Conservation (phyloP, 2,329 filamentous ascomycete species). For the Byssoonygena ceratinophila region DNA sequence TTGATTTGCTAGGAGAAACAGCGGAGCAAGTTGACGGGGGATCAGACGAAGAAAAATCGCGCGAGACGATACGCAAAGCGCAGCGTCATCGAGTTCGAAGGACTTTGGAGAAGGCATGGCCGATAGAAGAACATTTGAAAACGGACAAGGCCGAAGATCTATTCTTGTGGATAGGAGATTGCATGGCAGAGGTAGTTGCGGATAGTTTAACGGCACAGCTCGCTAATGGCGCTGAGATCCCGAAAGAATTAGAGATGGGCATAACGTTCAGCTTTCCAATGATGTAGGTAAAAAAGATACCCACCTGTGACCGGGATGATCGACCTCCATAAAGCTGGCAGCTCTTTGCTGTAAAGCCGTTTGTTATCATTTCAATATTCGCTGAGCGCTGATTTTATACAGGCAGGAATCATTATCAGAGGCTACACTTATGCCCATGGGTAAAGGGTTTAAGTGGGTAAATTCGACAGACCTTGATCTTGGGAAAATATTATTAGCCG, state of each 20-base stretch:
- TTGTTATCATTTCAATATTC: background rate
- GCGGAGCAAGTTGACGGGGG: conserved; percentile 26
- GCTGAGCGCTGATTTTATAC: background rate
- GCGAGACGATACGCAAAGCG: conserved; percentile 37
- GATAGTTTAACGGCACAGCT: conserved; percentile 38
- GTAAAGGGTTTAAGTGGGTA: conserved; percentile 43
- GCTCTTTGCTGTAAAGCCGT: background rate
- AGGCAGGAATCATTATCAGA: conserved; percentile 46
- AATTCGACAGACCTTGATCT: conserved; percentile 47
- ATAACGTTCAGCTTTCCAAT: conserved; percentile 44
- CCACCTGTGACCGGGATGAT: background rate
- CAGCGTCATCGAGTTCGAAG: conserved; percentile 38
- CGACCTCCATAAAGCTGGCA: background rate
- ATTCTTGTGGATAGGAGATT: conserved; percentile 71
- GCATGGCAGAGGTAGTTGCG: conserved; percentile 61
- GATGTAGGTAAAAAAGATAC: conserved; percentile 29
- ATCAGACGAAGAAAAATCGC: conserved; percentile 24
- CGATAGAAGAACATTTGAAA: conserved; percentile 46
- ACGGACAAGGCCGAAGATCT: conserved; percentile 61
- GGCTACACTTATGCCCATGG: conserved; percentile 48
- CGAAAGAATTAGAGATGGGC: conserved; percentile 40
- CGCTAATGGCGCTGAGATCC: conserved; percentile 28
- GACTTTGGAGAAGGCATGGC: conserved; percentile 44
- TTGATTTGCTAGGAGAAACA: conserved; percentile 41
- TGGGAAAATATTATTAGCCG: conserved; percentile 44